phyloP scores from a whole-genome alignment of 2,329 filamentous ascomycete genomes.

The Paracoccidioides brasiliensis region DNA sequence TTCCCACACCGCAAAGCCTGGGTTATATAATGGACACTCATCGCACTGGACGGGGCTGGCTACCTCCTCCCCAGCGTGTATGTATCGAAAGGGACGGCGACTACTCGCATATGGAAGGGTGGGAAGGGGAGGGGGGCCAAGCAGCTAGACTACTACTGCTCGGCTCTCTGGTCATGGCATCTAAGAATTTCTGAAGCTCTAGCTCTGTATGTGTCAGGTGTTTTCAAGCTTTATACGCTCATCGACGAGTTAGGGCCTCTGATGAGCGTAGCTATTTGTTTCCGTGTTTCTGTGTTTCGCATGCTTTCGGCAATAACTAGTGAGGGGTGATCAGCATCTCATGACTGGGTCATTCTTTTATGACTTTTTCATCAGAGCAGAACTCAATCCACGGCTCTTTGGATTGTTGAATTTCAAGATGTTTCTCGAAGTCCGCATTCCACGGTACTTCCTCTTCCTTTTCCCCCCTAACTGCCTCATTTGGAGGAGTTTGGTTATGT shows the following conservation, averaged over 20 bases:
- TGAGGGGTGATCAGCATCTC: constrained; percentile 69
- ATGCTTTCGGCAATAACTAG: constrained; percentile 74
- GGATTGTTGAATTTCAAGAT: constrained; percentile 80
- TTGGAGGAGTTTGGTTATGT: constrained; percentile 76
- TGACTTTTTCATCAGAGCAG: constrained; percentile 82
- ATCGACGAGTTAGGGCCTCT: constrained; percentile 91
- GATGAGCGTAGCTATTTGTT: constrained; percentile 80
- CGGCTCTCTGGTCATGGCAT: constrained; percentile 75
- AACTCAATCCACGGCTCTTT: constrained; percentile 76
- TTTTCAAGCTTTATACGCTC: constrained; percentile 80
- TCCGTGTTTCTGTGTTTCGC: constrained; percentile 83
- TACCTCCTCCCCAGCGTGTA: constrained; percentile 85
- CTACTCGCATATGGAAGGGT: constrained; percentile 56
- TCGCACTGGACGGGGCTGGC: constrained; percentile 66
- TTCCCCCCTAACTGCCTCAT: constrained; percentile 60
- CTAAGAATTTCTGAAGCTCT: constrained; percentile 59
- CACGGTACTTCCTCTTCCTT: constrained; percentile 79
- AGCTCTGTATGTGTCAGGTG: constrained; percentile 61
- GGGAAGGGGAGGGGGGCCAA: too few species aligned
- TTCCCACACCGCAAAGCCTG: constrained; percentile 74
- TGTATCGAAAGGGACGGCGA: constrained; percentile 75
- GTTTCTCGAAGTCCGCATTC: constrained; percentile 86
- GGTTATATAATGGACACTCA: constrained; percentile 88
- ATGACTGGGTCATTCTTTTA: constrained; percentile 77
- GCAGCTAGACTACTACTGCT: constrained; percentile 90